A percentile compares a stretch with the other conserved stretches of the same genome.
Evolutionary conservation across 2,329 filamentous ascomycete genomes (phyloP).

Genomic region (Pseudogymnoascus sp.): DNA sequence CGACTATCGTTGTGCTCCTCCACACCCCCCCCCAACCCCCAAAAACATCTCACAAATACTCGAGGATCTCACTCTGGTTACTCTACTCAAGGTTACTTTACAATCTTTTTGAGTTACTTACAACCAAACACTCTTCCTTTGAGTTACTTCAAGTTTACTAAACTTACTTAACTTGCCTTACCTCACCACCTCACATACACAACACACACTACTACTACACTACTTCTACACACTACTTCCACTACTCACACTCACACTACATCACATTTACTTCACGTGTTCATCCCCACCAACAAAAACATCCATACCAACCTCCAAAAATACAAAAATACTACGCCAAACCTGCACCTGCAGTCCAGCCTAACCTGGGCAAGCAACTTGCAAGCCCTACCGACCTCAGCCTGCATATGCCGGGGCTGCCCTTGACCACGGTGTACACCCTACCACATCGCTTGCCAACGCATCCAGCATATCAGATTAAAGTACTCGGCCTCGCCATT

Average conservation of each 20-base stretch:
- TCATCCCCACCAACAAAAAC: slow-evolving; percentile 19
- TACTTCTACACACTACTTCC: no score
- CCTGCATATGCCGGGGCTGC: slow-evolving; percentile 52
- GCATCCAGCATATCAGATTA: slow-evolving; percentile 53
- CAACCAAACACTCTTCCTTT: no score
- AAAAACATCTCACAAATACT: not conserved
- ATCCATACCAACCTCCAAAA: slow-evolving; percentile 18
- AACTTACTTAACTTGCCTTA: slow-evolving; percentile 31
- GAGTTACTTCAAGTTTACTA: slow-evolving; percentile 30
- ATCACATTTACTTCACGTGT: slow-evolving; percentile 22
- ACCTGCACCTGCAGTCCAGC: slow-evolving; percentile 23
- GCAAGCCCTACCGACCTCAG: slow-evolving; percentile 38
- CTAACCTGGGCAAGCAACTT: slow-evolving; percentile 30
- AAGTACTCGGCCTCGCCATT: slow-evolving; percentile 27
- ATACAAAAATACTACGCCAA: slow-evolving; percentile 24
- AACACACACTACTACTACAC: slow-evolving; percentile 38
- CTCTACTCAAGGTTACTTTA: not conserved
- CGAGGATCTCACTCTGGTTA: not conserved
- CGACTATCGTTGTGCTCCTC: not conserved
- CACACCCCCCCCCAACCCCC: not conserved
- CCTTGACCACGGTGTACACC: slow-evolving; percentile 45
- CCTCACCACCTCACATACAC: slow-evolving; percentile 24
- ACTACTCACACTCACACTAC: slow-evolving; percentile 11
- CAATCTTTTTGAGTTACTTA: not conserved
- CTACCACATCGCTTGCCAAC: slow-evolving; percentile 49